phyloP scores from a whole-genome alignment of 371 early-diverging fungal genomes.

The Syncephalis fuscata region DNA sequence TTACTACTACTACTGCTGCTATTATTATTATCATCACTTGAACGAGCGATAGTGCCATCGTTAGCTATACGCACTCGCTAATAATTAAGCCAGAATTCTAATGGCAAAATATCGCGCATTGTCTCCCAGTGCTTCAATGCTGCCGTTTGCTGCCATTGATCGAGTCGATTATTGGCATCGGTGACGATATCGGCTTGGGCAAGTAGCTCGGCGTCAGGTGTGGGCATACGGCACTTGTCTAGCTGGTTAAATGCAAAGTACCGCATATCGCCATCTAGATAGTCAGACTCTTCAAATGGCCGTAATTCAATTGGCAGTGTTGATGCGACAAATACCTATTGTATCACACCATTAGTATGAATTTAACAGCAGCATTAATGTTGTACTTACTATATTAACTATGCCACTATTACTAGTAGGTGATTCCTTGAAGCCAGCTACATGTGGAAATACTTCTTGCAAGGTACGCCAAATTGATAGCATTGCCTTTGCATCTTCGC shows the following conservation, averaged over 20 bases:
- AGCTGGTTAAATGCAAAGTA: conserved; percentile 8
- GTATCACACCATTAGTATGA: not conserved
- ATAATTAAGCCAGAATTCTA: conserved; percentile 50
- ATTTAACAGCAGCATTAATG: too few relatives aligned
- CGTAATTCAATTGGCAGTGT: conserved; percentile 23
- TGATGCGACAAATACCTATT: conserved; percentile 48
- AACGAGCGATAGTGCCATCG: too few relatives aligned
- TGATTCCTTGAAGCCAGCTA: conserved; percentile 33
- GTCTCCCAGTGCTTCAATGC: conserved; percentile 44
- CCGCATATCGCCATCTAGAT: conserved; percentile 13
- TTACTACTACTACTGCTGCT: too few relatives aligned
- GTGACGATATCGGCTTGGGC: conserved; percentile 17
- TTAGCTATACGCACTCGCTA: too few relatives aligned
- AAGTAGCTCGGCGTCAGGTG: conserved; percentile 11
- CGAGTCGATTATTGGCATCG: conserved; percentile 27
- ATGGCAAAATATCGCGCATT: conserved; percentile 42
- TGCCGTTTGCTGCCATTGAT: conserved; percentile 19
- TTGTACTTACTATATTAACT: conserved; percentile 17
- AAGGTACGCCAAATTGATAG: conserved; percentile 28
- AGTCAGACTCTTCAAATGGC: conserved; percentile 10
- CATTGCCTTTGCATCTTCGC: conserved; percentile 20
- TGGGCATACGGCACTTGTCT: conserved; percentile 3
- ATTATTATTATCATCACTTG: too few relatives aligned
- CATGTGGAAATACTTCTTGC: conserved; percentile 26
- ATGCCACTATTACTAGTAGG: conserved; percentile 5